These are phyloP conservation scores for Daldinia sp. DNA, from an alignment of 2,329 filamentous ascomycete genomes.

Conservation along the genomic window DNA sequence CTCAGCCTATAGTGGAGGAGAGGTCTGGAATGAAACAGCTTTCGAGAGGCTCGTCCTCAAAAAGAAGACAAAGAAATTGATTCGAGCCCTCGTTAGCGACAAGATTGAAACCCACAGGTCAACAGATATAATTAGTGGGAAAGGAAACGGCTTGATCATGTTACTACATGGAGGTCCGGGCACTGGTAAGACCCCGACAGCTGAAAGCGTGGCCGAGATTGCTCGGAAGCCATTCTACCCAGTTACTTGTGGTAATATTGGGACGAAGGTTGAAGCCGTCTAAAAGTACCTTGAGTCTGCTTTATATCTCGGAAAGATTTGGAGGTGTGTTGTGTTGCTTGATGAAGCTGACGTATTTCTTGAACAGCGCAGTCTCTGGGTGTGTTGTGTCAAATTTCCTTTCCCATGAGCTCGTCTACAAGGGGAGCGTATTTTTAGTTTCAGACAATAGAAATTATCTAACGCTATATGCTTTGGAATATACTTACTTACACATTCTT, in stretches of 20 bases:
- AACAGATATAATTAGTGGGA: slow-evolving; percentile 19
- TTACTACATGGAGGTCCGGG: slow-evolving; percentile 37
- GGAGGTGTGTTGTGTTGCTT: slow-evolving; percentile 38
- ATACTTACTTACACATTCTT: no score
- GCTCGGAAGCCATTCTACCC: slow-evolving; percentile 36
- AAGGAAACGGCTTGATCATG: slow-evolving; percentile 3
- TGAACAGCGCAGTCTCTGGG: slow-evolving; percentile 27
- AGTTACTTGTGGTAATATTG: slow-evolving; percentile 41
- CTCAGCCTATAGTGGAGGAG: slow-evolving; percentile 15
- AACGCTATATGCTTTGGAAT: no score
- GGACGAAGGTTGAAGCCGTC: slow-evolving; percentile 32
- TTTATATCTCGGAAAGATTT: slow-evolving; percentile 35
- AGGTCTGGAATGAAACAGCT: slow-evolving; percentile 37
- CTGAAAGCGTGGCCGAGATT: slow-evolving; percentile 37
- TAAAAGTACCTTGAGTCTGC: slow-evolving; percentile 38
- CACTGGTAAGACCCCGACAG: slow-evolving; percentile 39
- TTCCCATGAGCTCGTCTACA: no score
- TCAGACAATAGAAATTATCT: no score
- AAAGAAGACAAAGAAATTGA: slow-evolving; percentile 33
- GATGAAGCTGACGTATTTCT: slow-evolving; percentile 40
- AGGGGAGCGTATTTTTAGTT: no score
- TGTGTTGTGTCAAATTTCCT: no score
- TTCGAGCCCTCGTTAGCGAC: slow-evolving; percentile 36
- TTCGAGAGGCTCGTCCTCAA: slow-evolving; percentile 37
- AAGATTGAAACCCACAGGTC: slow-evolving; percentile 20